Evolutionary conservation across 2,329 filamentous ascomycete species (phyloP), one percentile per base, ranked within the genome.

Genomic region (Aureobasidium sp.): DNA sequence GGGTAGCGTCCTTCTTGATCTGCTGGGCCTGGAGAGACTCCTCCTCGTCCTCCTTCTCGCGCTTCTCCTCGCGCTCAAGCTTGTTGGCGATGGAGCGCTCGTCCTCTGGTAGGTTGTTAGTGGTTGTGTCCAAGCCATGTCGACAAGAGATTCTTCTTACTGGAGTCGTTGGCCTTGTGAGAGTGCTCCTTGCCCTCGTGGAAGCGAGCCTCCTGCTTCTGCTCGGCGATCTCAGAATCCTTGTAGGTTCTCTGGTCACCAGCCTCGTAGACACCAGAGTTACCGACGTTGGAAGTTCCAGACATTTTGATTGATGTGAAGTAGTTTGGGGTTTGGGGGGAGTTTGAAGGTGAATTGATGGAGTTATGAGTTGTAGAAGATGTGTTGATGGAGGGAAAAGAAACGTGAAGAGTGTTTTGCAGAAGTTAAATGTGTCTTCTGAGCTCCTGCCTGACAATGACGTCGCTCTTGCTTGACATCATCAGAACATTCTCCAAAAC

Each of bases 41-140:
- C 61, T 72, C 65, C 36, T 76, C 71, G 1, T 63, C 62, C 13
- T 84, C 79, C 29, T 80, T 68, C 59, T 81, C 77, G 1, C 76
- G 75, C 70, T 80, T 82, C 74, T 82, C 79, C 70, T 87, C 87
- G 20, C 83, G 82, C 27, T 80, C 87, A 32, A 90, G 77, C 69
- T 85, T 86, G 79, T 90, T 90, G 73, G 84, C 84, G 59, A 90
- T 89, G 47, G 85, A 80, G 70, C 87, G 82, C 74, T 89, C 78
- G 68, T 90, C 87, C 82, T 90, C 86, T 85, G 66, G 12, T 20
- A n/a, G 46, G n/a, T 46, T 44, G 53, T 63, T 51, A 65, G 64
- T 44, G 20, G 12, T 17, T 26, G 20, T 48, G 52, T 50, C 27
- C 51, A 41, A 12, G 26, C 26, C 20, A 26, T 20, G n/a, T 20